These are phyloP conservation scores for Hypoxylon fragiforme DNA, from an alignment of 495 filamentous ascomycete species.

Conservation along the genomic window DNA sequence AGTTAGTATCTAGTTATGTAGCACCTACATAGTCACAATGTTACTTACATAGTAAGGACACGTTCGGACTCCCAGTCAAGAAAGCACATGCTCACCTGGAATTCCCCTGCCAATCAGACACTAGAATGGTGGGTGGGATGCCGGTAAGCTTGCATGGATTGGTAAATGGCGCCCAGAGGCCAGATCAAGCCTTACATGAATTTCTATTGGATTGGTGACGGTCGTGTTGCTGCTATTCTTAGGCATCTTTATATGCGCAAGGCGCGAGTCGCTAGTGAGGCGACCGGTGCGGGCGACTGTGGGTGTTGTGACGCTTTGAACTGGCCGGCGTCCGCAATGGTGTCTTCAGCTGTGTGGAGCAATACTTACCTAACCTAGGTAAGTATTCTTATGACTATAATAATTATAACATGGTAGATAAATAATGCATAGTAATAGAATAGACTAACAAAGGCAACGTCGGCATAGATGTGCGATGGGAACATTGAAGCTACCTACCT, in stretches of 20 bases:
- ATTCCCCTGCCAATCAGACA: constrained; percentile 30
- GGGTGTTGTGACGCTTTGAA: constrained; percentile 4
- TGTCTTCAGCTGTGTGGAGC: background rate
- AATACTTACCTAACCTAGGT: background rate
- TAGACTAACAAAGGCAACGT: no score
- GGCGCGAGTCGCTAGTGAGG: constrained; percentile 24
- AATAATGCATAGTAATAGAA: background rate
- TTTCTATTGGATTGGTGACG: constrained; percentile 18
- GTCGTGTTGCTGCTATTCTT: constrained; percentile 27
- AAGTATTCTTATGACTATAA: background rate
- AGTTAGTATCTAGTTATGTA: background rate
- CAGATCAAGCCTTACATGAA: constrained; percentile 15
- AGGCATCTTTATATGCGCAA: constrained; percentile 10
- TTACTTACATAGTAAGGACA: background rate
- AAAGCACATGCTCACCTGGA: constrained; percentile 18
- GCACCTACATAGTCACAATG: constrained; percentile 2
- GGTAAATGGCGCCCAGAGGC: constrained; percentile 11
- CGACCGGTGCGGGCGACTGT: constrained; percentile 16
- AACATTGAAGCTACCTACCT: no score
- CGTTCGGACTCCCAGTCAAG: constrained; percentile 22
- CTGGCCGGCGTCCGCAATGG: constrained; percentile 5
- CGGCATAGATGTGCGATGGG: no score
- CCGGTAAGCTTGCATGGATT: constrained; percentile 27
- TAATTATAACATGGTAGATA: constrained; percentile 3
- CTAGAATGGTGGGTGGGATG: constrained; percentile 24